Evolutionary conservation across 306 rosid species (phyloP).

Genomic region (Psophocarpus tetragonolobus): DNA sequence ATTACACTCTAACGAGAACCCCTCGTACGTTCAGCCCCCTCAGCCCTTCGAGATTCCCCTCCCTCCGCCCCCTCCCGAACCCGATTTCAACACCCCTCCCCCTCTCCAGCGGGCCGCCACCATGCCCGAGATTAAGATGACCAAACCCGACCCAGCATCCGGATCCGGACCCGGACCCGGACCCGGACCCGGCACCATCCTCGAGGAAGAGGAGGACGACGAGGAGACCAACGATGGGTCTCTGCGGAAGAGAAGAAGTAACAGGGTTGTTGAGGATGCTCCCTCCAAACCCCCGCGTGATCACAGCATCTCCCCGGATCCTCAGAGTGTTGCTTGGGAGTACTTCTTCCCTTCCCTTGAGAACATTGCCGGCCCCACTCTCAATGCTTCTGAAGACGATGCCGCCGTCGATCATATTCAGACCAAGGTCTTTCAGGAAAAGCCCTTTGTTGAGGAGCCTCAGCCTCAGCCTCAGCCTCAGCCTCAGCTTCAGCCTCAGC

Average conservation of each 20-base stretch:
- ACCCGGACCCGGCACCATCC: conserved; percentile 31
- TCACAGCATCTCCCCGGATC: conserved; percentile 39
- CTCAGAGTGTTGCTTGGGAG: conserved; percentile 53
- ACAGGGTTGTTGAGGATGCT: neutral
- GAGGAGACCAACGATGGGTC: conserved; percentile 53
- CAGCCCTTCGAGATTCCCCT: conserved; percentile 42
- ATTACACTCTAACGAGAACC: neutral
- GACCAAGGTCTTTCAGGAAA: conserved; percentile 41
- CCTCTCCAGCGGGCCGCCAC: conserved; percentile 65
- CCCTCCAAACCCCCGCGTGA: conserved; percentile 25
- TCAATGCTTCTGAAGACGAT: conserved; percentile 49
- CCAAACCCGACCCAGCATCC: conserved; percentile 30
- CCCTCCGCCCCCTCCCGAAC: conserved; percentile 75
- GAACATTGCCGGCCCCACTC: conserved; percentile 52
- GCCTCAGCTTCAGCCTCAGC: neutral
- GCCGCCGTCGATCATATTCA: conserved; percentile 44
- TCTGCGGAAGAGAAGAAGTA: conserved; percentile 41
- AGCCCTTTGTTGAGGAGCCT: conserved; percentile 32
- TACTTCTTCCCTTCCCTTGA: conserved; percentile 60
- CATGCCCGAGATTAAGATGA: conserved; percentile 74
- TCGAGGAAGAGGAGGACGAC: conserved; percentile 64
- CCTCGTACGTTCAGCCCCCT: neutral
- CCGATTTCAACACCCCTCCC: conserved; percentile 25
- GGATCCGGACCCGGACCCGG: conserved; percentile 29
- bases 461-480: neutral